Percentiles rank a stretch among this genome's conserved stretches.
These are phyloP conservation scores for Brettanomyces nanus DNA, from an alignment of 805 yeast genomes.

Conservation along the genomic window DNA sequence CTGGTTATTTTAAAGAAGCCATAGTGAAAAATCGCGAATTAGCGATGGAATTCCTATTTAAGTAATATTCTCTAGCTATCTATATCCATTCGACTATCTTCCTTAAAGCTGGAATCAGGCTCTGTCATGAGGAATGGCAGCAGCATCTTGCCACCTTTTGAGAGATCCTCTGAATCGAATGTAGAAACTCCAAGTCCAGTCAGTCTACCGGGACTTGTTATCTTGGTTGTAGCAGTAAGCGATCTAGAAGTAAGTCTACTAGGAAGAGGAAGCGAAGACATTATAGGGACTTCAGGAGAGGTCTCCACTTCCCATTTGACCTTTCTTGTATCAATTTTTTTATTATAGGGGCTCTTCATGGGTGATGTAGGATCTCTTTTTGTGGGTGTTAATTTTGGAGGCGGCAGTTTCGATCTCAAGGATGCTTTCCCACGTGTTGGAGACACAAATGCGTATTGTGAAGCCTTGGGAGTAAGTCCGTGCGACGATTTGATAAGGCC, in stretches of 20 bases:
- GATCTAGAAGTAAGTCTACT: conserved; percentile 8
- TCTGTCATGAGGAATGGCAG: conserved; percentile 1
- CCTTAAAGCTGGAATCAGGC: not conserved
- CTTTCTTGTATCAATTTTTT: not conserved
- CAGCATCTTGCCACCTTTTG: not conserved
- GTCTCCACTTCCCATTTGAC: not conserved
- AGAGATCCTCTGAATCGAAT: not conserved
- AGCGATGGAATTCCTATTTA: too few species aligned
- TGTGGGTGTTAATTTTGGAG: not conserved
- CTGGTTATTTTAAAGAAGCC: too few species aligned
- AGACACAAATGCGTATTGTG: not conserved
- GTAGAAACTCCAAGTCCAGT: conserved; percentile 10
- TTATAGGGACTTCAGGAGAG: too few species aligned
- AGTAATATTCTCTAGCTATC: too few species aligned
- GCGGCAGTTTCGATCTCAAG: not conserved
- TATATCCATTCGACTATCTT: conserved; percentile 2
- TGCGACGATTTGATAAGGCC: not conserved
- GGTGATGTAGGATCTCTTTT: not conserved
- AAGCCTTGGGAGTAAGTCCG: not conserved
- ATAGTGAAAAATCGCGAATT: too few species aligned
- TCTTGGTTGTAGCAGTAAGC: conserved; percentile 12
- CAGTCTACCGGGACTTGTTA: conserved; percentile 13
- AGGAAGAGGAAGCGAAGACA: not conserved
- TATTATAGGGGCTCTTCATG: not conserved
- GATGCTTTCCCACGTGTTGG: not conserved